These are phyloP conservation scores for Fremontodendron californicum DNA, from an alignment of 345 rosid genomes.

Conservation along the genomic window DNA sequence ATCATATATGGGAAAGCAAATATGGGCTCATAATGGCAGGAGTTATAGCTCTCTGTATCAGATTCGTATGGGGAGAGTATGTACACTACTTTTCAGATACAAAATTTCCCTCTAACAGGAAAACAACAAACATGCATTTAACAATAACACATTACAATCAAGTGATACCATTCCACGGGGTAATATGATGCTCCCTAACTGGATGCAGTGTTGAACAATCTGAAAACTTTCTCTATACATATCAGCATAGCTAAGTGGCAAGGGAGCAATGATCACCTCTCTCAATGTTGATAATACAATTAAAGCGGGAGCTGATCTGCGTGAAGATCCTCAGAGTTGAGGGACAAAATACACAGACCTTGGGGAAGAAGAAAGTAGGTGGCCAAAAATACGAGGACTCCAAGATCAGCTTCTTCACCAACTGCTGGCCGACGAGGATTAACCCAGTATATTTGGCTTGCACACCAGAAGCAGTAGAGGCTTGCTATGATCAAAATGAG, in stretches of 20 bases:
- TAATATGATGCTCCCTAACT: not conserved
- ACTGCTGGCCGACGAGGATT: constrained; percentile 58
- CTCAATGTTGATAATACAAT: not conserved
- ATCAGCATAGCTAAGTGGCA: not conserved
- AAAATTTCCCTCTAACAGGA: not conserved
- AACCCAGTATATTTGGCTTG: constrained; percentile 54
- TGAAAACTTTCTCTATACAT: not conserved
- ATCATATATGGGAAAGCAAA: not conserved
- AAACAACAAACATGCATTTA: not conserved
- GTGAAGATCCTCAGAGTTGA: constrained; percentile 30
- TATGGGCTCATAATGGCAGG: not conserved
- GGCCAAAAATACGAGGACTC: constrained; percentile 48
- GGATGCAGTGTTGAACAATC: not conserved
- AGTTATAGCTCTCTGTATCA: not conserved
- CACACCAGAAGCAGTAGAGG: constrained; percentile 61
- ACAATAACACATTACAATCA: not conserved
- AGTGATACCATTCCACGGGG: not conserved
- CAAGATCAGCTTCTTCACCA: constrained; percentile 78
- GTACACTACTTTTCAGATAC: not conserved
- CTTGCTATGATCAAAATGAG: constrained; percentile 37
- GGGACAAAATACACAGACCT: constrained; percentile 43
- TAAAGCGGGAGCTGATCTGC: constrained; percentile 33
- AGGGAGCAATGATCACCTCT: not conserved
- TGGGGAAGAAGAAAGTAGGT: constrained; percentile 54
- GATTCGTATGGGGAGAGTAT: not conserved